A percentile compares a stretch with the other conserved stretches of the same genome.
phyloP scores from a whole-genome alignment of 495 filamentous ascomycete species.

The Penicillium ucsense region DNA sequence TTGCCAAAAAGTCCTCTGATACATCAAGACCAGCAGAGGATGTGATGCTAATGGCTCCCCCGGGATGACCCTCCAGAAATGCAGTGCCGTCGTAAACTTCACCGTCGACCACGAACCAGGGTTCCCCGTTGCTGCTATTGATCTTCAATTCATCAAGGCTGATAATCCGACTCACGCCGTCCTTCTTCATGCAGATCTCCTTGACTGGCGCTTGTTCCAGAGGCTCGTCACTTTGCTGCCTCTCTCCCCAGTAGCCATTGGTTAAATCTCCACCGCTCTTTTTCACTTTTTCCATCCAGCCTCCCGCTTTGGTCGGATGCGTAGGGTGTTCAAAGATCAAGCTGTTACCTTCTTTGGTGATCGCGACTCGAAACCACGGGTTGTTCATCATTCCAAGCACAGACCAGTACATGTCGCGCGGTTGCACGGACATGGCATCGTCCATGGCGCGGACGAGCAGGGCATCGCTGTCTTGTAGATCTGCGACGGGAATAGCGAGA shows the following conservation, averaged over 20 bases:
- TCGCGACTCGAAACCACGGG: constrained; percentile 80
- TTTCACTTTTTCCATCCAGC: constrained; percentile 97
- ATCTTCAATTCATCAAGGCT: constrained; percentile 61
- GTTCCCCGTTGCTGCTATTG: constrained; percentile 55
- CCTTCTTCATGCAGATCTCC: constrained; percentile 75
- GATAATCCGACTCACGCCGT: constrained; percentile 52
- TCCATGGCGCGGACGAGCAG: constrained; percentile 87
- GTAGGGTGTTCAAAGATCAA: constrained; percentile 88
- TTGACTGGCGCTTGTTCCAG: constrained; percentile 35
- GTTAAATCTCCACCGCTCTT: constrained; percentile 70
- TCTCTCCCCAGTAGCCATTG: constrained; percentile 86
- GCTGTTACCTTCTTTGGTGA: constrained; percentile 56
- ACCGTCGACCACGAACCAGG: constrained; percentile 90
- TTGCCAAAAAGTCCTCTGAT: constrained; percentile 91
- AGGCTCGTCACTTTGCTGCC: constrained; percentile 47
- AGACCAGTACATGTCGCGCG: constrained; percentile 94
- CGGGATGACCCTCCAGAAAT: constrained; percentile 81
- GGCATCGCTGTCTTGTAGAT: constrained; percentile 56
- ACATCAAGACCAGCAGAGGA: constrained; percentile 75
- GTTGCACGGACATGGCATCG: constrained; percentile 79
- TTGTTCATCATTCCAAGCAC: constrained; percentile 99
- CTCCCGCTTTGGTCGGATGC: constrained; percentile 69
- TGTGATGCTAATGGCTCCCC: constrained; percentile 80
- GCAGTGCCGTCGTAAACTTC: constrained; percentile 85
- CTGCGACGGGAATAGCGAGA: constrained; percentile 54